Conservation (phyloP, 108 stramenopile genomes). For the Nannochloropsis oceanica region DNA sequence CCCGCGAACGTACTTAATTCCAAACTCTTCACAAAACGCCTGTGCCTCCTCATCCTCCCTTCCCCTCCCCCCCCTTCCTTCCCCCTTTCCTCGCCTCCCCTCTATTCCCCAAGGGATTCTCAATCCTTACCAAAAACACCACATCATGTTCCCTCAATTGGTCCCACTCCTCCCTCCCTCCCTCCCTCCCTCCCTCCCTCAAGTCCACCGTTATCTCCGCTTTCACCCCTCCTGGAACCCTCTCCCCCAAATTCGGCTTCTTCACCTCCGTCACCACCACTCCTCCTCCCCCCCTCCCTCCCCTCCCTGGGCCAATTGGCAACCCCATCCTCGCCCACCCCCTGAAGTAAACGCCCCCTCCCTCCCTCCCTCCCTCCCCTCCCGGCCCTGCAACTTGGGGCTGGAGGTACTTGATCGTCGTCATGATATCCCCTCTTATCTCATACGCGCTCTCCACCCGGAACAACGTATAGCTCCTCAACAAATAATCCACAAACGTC, state of each 20-base stretch:
- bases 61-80: background rate
- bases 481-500: slow-evolving; percentile 69
- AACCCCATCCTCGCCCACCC: slow-evolving; percentile 43
- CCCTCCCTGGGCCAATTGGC: slow-evolving; percentile 1
- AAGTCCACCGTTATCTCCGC: slow-evolving; percentile 39
- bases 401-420: slow-evolving; percentile 56
- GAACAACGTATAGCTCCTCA: slow-evolving; percentile 71
- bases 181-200: slow-evolving; percentile 47
- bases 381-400: slow-evolving; percentile 7
- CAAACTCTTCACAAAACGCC: slow-evolving; percentile 8
- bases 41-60: slow-evolving; percentile 17
- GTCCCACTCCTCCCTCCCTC: slow-evolving; percentile 80
- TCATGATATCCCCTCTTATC: slow-evolving; percentile 71
- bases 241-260: slow-evolving; percentile 65
- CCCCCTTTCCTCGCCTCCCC: background rate
- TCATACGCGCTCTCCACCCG: slow-evolving; percentile 78
- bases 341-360: slow-evolving; percentile 23
- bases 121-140: slow-evolving; percentile 54
- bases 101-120: slow-evolving; percentile 37
- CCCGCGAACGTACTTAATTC: slow-evolving; percentile 1
- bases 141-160: slow-evolving; percentile 72
- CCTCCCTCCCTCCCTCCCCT: background rate
- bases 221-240: slow-evolving; percentile 49
- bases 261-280: slow-evolving; percentile 54
- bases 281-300: background rate